Evolutionary conservation across 179 eudicot species (phyloP).

Genomic region (Camellia oleifera): DNA sequence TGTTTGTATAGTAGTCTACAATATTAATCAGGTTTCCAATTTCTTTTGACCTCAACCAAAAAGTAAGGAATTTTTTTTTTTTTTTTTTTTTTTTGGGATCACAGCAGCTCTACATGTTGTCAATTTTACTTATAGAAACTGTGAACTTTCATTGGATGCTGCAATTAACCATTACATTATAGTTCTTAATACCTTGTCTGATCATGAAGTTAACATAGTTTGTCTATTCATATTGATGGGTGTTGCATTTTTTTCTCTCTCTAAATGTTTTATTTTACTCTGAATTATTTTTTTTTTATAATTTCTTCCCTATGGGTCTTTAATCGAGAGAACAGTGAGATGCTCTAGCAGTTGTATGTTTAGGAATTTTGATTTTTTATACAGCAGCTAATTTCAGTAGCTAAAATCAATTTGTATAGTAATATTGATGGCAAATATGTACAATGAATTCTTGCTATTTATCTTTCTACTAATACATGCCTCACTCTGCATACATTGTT

Average conservation of each 20-base stretch:
- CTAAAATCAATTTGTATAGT: not conserved
- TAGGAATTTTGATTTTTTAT: not conserved
- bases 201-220: not conserved
- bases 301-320: not conserved
- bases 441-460: not conserved
- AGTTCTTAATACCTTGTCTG: not conserved
- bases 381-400: not conserved
- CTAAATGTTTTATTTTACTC: conserved; percentile 4
- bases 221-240: not conserved
- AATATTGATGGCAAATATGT: not conserved
- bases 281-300: not conserved
- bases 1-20: not conserved
- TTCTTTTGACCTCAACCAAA: too few relatives aligned
- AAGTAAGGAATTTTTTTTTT: not conserved
- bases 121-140: not conserved
- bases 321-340: not conserved
- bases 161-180: not conserved
- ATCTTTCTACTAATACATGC: not conserved
- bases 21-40: not conserved
- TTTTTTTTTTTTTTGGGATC: not conserved
- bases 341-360: not conserved
- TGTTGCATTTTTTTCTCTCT: not conserved
- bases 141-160: not conserved
- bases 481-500: not conserved
- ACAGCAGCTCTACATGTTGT: not conserved